A percentile compares a stretch with the other conserved stretches of the same genome.
These are phyloP conservation scores for Neonectria hederae DNA, from an alignment of 2,329 filamentous ascomycete species.

Conservation along the genomic window DNA sequence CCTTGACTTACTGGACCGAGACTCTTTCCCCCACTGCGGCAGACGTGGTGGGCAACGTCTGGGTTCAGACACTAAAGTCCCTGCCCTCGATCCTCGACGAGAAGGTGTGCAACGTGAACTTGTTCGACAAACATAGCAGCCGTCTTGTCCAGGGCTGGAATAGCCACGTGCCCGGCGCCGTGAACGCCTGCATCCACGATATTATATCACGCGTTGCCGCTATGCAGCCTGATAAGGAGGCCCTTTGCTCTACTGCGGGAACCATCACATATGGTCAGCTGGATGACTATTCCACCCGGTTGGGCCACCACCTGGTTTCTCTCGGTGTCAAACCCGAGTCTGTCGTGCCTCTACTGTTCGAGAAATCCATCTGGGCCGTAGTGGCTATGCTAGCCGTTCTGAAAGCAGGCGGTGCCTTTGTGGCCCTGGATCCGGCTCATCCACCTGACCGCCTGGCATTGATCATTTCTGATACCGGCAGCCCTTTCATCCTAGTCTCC, in stretches of 20 bases:
- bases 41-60: constrained; percentile 7
- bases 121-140: constrained; percentile 1
- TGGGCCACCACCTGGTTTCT: neutral
- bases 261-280: constrained; percentile 11
- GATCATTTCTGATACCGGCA: constrained; percentile 10
- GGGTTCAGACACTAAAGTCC: constrained; percentile 10
- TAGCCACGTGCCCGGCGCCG: constrained; percentile 1
- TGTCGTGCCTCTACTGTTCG: constrained; percentile 44
- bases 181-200: constrained; percentile 7
- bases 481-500: constrained; percentile 10
- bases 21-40: neutral
- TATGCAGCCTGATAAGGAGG: neutral
- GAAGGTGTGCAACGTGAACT: constrained; percentile 8
- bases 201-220: neutral
- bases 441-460: constrained; percentile 3
- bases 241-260: constrained; percentile 4
- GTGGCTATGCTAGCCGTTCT: constrained; percentile 39
- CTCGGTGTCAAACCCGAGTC: neutral
- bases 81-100: constrained; percentile 7
- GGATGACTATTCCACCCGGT: constrained; percentile 1
- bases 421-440: constrained; percentile 17
- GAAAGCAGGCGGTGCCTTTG: constrained; percentile 41
- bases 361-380: constrained; percentile 36
- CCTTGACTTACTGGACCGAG: constrained; percentile 9
- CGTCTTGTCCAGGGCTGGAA: constrained; percentile 12